Percentiles rank a stretch among this genome's conserved stretches.
These are phyloP conservation scores for Vicia faba DNA, from an alignment of 306 rosid genomes.

Conservation along the genomic window DNA sequence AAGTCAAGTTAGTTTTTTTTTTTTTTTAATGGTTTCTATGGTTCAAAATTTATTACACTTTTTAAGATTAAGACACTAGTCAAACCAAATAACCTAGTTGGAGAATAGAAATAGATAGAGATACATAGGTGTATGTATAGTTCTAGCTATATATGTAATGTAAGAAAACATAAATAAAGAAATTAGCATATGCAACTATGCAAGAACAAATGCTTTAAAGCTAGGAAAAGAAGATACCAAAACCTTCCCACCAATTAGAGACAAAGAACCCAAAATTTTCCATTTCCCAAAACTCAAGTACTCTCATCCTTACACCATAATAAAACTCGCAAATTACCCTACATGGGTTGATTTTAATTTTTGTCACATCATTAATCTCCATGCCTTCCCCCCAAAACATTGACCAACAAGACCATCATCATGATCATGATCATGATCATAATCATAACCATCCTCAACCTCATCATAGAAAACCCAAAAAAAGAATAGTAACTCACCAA, in stretches of 20 bases:
- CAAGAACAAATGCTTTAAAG: slow-evolving; percentile 47
- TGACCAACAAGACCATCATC: background rate
- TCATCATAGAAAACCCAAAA: background rate
- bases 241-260: slow-evolving; percentile 64
- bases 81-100: slow-evolving; percentile 37
- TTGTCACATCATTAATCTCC: slow-evolving; percentile 16
- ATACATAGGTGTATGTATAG: background rate
- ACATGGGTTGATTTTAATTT: slow-evolving; percentile 24
- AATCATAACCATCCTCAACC: background rate
- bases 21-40: too few relatives aligned
- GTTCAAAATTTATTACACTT: background rate
- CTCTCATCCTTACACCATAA: slow-evolving; percentile 23
- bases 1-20: too few relatives aligned
- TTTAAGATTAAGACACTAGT: background rate
- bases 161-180: background rate
- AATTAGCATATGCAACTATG: background rate
- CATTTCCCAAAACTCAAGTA: slow-evolving; percentile 35
- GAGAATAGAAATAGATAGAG: slow-evolving; percentile 15
- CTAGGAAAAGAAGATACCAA: slow-evolving; percentile 91
- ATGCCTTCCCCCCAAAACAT: slow-evolving; percentile 37
- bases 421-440: background rate
- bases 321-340: slow-evolving; percentile 30
- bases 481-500: slow-evolving; percentile 12
- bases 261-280: slow-evolving; percentile 43
- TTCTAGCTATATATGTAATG: background rate